These are phyloP conservation scores for Protostelium mycophagum DNA, from an alignment of 78 protist genomes.

Conservation along the genomic window DNA sequence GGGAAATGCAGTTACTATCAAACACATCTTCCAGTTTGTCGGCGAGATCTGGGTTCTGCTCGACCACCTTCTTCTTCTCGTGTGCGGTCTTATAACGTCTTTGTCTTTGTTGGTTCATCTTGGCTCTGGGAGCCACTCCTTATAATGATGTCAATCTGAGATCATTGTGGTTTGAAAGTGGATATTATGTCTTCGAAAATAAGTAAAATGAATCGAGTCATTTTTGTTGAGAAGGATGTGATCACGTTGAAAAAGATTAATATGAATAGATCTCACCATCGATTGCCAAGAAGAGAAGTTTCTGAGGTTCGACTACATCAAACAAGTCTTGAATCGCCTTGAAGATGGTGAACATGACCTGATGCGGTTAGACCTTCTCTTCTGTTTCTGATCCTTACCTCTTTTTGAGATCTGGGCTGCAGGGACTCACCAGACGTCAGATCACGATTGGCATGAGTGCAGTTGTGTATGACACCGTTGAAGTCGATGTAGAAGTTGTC, in stretches of 20 bases:
- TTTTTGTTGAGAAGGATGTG: neutral
- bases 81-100: constrained; percentile 73
- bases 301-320: constrained; percentile 19
- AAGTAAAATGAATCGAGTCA: too few relatives aligned
- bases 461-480: constrained; percentile 27
- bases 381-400: neutral
- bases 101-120: constrained; percentile 95
- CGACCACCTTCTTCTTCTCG: neutral
- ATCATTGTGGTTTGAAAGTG: neutral
- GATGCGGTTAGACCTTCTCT: neutral
- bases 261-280: constrained; percentile 6
- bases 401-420: neutral
- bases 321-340: constrained; percentile 14
- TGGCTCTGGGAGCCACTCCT: constrained; percentile 96
- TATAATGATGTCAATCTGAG: too few relatives aligned
- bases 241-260: neutral
- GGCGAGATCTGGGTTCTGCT: neutral
- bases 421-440: neutral
- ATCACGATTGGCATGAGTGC: constrained; percentile 11
- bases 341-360: constrained; percentile 4
- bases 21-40: constrained; percentile 25
- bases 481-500: constrained; percentile 26
- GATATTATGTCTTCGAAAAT: too few relatives aligned
- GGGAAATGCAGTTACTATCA: constrained; percentile 95
- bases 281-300: constrained; percentile 49